phyloP scores from a whole-genome alignment of 805 yeast genomes.

The Sungouiozyma ichnusensis region DNA sequence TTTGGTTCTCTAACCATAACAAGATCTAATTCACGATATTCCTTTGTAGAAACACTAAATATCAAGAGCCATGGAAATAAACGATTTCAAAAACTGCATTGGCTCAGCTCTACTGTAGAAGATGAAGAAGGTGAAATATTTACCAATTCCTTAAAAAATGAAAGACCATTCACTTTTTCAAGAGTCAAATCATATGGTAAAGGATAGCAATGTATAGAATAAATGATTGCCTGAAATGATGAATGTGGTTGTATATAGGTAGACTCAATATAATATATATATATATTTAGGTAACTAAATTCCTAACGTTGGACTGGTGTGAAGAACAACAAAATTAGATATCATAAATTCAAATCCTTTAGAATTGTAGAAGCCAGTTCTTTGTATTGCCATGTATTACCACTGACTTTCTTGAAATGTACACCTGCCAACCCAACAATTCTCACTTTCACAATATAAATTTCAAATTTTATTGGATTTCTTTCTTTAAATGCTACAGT shows the following conservation, averaged over 20 bases:
- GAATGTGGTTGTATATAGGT: too few species aligned
- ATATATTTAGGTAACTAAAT: too few species aligned
- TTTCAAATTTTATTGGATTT: constrained; percentile 69
- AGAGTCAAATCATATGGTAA: constrained; percentile 36
- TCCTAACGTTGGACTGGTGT: too few species aligned
- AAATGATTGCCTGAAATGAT: too few species aligned
- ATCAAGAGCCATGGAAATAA: constrained; percentile 51
- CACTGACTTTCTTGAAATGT: constrained; percentile 85
- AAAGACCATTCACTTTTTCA: constrained; percentile 70
- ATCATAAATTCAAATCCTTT: constrained; percentile 52
- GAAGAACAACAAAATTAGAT: not conserved
- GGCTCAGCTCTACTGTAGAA: constrained; percentile 55
- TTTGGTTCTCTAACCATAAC: constrained; percentile 39
- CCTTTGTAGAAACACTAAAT: constrained; percentile 51
- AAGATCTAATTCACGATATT: constrained; percentile 51
- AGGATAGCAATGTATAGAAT: too few species aligned
- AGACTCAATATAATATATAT: too few species aligned
- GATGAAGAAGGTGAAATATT: constrained; percentile 48
- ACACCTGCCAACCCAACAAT: constrained; percentile 85
- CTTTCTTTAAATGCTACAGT: constrained; percentile 1
- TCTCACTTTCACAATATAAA: constrained; percentile 86
- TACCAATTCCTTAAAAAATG: constrained; percentile 52
- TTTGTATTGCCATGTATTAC: constrained; percentile 93
- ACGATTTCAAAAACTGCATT: constrained; percentile 58
- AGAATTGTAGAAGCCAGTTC: constrained; percentile 79